Percentiles rank a stretch among this genome's conserved stretches.
These are phyloP conservation scores for Sporothrix luriei DNA, from an alignment of 2,329 filamentous ascomycete species.

Conservation along the genomic window DNA sequence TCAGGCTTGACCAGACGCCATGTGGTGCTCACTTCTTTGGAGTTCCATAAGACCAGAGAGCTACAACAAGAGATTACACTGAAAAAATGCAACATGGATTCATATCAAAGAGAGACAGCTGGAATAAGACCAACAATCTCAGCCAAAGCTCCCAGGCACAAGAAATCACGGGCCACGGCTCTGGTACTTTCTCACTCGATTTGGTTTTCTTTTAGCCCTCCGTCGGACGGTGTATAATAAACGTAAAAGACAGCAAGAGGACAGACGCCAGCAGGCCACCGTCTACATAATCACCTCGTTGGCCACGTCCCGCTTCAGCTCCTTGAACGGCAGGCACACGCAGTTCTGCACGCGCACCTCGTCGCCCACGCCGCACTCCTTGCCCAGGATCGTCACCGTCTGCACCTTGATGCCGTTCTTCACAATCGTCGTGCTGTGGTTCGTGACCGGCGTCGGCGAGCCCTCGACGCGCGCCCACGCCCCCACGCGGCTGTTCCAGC, in stretches of 20 bases:
- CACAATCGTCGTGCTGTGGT: constrained; percentile 90
- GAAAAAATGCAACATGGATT: no score
- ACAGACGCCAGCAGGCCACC: not conserved
- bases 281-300: constrained; percentile 89
- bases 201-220: no score
- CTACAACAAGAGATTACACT: no score
- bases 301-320: constrained; percentile 88
- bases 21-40: no score
- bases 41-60: no score
- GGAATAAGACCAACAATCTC: no score
- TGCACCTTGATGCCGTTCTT: constrained; percentile 99
- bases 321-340: constrained; percentile 95
- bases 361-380: constrained; percentile 91
- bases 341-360: constrained; percentile 97
- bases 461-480: constrained; percentile 99
- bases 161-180: no score
- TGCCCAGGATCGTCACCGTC: constrained; percentile 95
- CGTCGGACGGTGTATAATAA: no score
- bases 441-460: constrained; percentile 81
- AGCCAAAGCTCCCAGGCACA: no score
- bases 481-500: constrained; percentile 93
- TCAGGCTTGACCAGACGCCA: no score
- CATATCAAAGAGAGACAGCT: no score
- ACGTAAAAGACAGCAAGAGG: not conserved
- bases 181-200: no score